Base-by-base conservation (phyloP, 176 grass and related monocot species). In the Phoenix dactylifera region DNA sequence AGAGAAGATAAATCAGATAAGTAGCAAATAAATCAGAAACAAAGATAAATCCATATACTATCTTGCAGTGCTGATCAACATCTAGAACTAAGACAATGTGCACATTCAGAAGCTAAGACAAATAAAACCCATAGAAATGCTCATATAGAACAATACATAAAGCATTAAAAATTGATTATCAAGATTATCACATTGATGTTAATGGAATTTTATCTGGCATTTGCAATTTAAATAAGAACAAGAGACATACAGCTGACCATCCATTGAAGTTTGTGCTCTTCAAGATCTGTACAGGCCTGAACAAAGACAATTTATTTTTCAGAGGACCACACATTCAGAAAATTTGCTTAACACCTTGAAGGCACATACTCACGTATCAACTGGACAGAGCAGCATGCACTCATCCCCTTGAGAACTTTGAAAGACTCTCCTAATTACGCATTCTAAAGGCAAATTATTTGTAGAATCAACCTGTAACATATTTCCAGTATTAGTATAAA, bases 241-340 rank as follows among this genome's bases (percentile, higher is more conserved):
- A 17, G 50, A 63, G 48, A 64, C 83, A 58, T 90, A 96, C 92
- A 18, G 83, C 78, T 58, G 82, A 70, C 87, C 87, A 96, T 4
- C 83, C 92, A 49, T 77, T 82, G 80, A 96, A 88, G 28, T 96
- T 96, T 16, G 92, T 74, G 67, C 92, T 96, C 75, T 86, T 96
- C 67, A 96, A 82, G 28, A 96, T 85, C 57, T 90, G 78, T 69
- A 96, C 81, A 57, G 83, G 83, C 86, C 92, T 96, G 72, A 76
- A 64, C 86, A 52, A 18, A 79, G 5, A 62, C 0, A 68, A 4
- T 16, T 55, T 28, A 28, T 39, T 20, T 4, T 23, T 68, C 18
- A 55, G 16, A 48, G 18, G 1, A 26, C 20, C 14, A 18, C 28
- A 56, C 35, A 39, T 29, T 55, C 55, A 12, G 25, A 26, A 1